phyloP scores from a whole-genome alignment of 345 rosid species.

The Cardamine resedifolia region DNA sequence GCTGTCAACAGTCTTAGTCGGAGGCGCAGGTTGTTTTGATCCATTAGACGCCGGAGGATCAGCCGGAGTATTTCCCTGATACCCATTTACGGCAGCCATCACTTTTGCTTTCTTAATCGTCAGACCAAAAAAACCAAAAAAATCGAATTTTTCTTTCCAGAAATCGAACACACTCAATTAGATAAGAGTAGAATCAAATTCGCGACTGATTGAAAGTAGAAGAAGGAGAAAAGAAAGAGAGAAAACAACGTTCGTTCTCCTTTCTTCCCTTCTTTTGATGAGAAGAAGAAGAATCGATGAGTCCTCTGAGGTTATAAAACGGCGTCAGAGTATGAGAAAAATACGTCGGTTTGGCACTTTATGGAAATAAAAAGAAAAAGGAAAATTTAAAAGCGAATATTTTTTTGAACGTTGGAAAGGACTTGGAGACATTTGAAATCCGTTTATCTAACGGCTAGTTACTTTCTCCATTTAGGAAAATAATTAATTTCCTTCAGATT shows the following conservation, averaged over 20 bases:
- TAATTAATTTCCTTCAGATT: not conserved
- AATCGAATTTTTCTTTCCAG: not conserved
- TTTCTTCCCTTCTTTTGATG: conserved; percentile 23
- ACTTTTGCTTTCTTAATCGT: conserved; percentile 19
- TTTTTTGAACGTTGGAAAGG: conserved; percentile 25
- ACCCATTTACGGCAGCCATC: conserved; percentile 69
- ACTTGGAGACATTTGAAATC: conserved; percentile 11
- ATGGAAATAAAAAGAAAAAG: not conserved
- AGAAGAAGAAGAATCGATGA: not conserved
- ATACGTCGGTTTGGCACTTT: not conserved
- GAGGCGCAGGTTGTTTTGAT: conserved; percentile 53
- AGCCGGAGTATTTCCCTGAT: conserved; percentile 71
- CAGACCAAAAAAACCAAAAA: not conserved
- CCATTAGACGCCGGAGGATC: conserved; percentile 41
- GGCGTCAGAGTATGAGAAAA: not conserved
- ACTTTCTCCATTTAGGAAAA: too few species aligned
- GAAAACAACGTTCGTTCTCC: conserved; percentile 10
- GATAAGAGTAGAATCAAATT: not conserved
- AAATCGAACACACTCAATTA: not conserved
- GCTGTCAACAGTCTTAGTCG: conserved; percentile 62
- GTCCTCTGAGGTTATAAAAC: conserved; percentile 21
- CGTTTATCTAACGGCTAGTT: conserved; percentile 28
- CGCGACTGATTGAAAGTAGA: not conserved
- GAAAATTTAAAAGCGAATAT: not conserved
- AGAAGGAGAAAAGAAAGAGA: conserved; percentile 8